These are phyloP conservation scores for Erigeron philadelphicus DNA, from an alignment of 140 eudicot genomes.

Conservation along the genomic window DNA sequence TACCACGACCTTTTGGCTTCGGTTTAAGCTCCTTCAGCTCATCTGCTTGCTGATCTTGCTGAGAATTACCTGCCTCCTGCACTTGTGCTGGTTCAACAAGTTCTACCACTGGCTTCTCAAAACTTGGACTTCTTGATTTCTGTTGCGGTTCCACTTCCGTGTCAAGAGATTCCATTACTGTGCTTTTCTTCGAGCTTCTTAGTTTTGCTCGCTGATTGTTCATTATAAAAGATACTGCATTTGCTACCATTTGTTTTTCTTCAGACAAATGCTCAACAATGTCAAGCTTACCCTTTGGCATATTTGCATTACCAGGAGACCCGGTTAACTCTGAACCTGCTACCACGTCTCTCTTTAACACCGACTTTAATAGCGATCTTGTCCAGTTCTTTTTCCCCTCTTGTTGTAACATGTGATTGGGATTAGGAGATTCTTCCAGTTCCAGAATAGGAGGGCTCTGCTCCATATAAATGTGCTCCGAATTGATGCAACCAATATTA, in stretches of 20 bases:
- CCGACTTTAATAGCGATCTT: conserved; percentile 24
- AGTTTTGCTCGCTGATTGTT: conserved; percentile 31
- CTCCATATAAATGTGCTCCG: conserved; percentile 9
- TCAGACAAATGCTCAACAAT: conserved; percentile 15
- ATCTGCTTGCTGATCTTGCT: conserved; percentile 22
- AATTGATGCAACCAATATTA: conserved; percentile 5
- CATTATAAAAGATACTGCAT: conserved; percentile 10
- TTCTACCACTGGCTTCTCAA: conserved; percentile 20
- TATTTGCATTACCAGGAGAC: conserved; percentile 16
- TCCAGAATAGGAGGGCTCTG: conserved; percentile 9
- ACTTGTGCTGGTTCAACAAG: conserved; percentile 3
- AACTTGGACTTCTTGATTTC: conserved; percentile 12
- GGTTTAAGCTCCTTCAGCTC: conserved; percentile 6
- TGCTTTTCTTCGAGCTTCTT: conserved; percentile 29
- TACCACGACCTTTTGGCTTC: conserved; percentile 18
- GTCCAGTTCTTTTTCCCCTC: conserved; percentile 20
- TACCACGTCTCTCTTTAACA: conserved; percentile 19
- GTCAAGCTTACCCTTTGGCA: conserved; percentile 13
- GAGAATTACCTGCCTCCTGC: conserved; percentile 6
- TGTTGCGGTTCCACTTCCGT: background rate
- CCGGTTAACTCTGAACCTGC: background rate
- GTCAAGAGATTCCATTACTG: background rate
- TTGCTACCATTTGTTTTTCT: conserved; percentile 15
- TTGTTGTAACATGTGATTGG: background rate
- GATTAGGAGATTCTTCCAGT: conserved; percentile 11